Conservation (phyloP, 768 basidiomycete genomes). For the Clitopilus hobsonii region DNA sequence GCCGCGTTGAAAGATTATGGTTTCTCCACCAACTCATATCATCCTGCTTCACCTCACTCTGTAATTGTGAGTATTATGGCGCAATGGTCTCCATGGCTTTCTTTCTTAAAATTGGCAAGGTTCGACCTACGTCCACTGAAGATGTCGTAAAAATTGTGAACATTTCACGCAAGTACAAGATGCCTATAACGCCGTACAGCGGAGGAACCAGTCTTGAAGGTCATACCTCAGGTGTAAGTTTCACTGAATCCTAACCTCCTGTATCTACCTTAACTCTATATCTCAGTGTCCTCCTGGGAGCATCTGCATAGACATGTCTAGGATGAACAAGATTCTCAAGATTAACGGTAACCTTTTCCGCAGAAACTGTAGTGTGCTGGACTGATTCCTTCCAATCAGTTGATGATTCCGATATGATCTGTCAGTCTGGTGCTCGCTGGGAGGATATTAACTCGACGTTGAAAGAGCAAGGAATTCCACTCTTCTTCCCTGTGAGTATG, state of each 20-base stretch:
- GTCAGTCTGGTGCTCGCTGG: slow-evolving; percentile 76
- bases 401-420: slow-evolving; percentile 67
- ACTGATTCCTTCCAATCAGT: slow-evolving; percentile 30
- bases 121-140: slow-evolving; percentile 61
- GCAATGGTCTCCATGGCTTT: neutral
- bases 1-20: slow-evolving; percentile 52
- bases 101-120: slow-evolving; percentile 27
- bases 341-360: slow-evolving; percentile 61
- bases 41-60: slow-evolving; percentile 52
- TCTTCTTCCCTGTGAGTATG: slow-evolving; percentile 83
- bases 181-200: slow-evolving; percentile 79
- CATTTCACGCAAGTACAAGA: slow-evolving; percentile 63
- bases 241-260: neutral
- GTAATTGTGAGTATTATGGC: slow-evolving; percentile 31
- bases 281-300: slow-evolving; percentile 49
- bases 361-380: neutral
- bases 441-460: slow-evolving; percentile 72
- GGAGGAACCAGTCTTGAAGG: slow-evolving; percentile 89
- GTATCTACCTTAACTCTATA: slow-evolving; percentile 1
- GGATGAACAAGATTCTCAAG: slow-evolving; percentile 77
- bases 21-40: slow-evolving; percentile 67
- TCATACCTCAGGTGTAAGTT: slow-evolving; percentile 72
- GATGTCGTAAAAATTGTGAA: slow-evolving; percentile 82
- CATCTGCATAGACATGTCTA: slow-evolving; percentile 78
- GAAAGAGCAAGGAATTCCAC: slow-evolving; percentile 61